These are phyloP conservation scores for Onygenales sp. DNA, from an alignment of 2,329 filamentous ascomycete species.

Conservation along the genomic window DNA sequence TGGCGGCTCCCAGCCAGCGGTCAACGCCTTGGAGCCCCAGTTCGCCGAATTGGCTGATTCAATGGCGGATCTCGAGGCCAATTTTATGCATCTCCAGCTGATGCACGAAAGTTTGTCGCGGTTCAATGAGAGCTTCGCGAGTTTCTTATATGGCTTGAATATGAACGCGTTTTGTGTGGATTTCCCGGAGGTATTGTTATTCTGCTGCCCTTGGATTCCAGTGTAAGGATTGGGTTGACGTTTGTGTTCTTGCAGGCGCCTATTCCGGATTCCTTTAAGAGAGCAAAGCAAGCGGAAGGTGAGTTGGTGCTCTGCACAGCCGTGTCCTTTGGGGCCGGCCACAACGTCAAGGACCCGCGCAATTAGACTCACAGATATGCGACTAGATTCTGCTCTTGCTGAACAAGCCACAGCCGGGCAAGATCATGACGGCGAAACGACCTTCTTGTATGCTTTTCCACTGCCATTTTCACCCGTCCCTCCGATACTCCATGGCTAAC, in stretches of 20 bases:
- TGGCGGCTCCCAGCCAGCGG: constrained; percentile 46
- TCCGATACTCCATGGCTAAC: background rate
- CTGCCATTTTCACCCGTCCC: background rate
- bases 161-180: constrained; percentile 99
- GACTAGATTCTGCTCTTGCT: background rate
- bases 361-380: background rate
- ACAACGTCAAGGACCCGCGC: background rate
- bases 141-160: constrained; percentile 90
- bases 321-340: background rate
- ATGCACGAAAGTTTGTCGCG: constrained; percentile 91
- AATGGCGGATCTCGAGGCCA: constrained; percentile 91
- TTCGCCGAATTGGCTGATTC: constrained; percentile 91
- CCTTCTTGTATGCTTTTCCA: constrained; percentile 60
- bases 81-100: constrained; percentile 93
- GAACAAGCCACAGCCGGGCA: constrained; percentile 15
- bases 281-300: constrained; percentile 51
- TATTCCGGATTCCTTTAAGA: constrained; percentile 70
- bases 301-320: constrained; percentile 22
- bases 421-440: constrained; percentile 58
- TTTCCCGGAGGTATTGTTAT: constrained; percentile 69
- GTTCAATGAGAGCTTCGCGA: constrained; percentile 93
- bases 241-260: constrained; percentile 51
- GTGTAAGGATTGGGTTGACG: background rate
- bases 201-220: background rate
- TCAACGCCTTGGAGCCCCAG: constrained; percentile 75